A percentile compares a stretch with the other conserved stretches of the same genome.
Conservation (phyloP, 2,329 filamentous ascomycete species). For the Anthostomella pinea region DNA sequence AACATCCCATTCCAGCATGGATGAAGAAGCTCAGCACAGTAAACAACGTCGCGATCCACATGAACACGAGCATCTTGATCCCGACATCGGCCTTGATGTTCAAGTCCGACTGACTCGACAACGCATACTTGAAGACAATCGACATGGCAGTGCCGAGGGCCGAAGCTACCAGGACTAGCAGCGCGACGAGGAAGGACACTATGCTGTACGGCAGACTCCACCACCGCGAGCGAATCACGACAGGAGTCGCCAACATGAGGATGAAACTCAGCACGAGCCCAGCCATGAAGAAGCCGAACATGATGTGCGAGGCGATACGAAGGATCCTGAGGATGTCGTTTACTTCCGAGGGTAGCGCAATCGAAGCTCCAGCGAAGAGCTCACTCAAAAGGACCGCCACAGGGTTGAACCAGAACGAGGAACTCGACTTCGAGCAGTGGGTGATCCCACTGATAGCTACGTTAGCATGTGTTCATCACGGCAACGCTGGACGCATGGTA, state of each 20-base stretch:
- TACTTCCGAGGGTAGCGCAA: conserved; percentile 74
- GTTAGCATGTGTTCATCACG: conserved; percentile 40
- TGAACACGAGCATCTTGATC: conserved; percentile 74
- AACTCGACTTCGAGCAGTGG: conserved; percentile 65
- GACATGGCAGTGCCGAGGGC: conserved; percentile 82
- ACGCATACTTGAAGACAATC: conserved; percentile 73
- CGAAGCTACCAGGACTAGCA: conserved; percentile 67
- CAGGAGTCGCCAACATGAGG: conserved; percentile 63
- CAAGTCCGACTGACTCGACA: conserved; percentile 67
- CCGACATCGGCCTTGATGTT: conserved; percentile 75
- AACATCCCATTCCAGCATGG: conserved; percentile 76
- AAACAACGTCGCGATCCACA: conserved; percentile 77
- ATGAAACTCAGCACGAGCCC: conserved; percentile 68
- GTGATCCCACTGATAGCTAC: conserved; percentile 61
- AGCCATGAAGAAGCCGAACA: conserved; percentile 85
- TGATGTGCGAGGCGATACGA: conserved; percentile 71
- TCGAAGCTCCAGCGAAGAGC: conserved; percentile 76
- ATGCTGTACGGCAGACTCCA: conserved; percentile 66
- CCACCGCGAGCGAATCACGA: conserved; percentile 53
- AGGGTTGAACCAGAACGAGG: conserved; percentile 88
- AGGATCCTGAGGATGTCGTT: conserved; percentile 72
- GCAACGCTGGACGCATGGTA: not conserved
- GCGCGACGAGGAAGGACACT: conserved; percentile 63
- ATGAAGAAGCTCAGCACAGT: conserved; percentile 68
- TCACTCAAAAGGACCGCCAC: conserved; percentile 77